Evolutionary conservation across 2,329 filamentous ascomycete genomes (phyloP), one percentile per base, ranked within the genome.

Genomic region (Penicillium sp.): DNA sequence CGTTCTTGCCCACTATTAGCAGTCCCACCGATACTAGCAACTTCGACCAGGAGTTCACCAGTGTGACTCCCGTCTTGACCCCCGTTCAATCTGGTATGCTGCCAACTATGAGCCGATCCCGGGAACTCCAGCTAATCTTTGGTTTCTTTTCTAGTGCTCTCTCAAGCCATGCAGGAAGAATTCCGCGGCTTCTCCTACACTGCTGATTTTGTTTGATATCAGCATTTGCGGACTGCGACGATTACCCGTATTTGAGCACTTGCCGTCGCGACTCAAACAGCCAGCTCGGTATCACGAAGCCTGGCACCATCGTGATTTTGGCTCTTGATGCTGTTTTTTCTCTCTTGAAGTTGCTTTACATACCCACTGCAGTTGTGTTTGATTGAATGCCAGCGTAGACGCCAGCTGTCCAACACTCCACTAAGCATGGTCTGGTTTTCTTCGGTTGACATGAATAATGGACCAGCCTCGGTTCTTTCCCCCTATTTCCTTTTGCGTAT

Each of bases 101-200:
- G 22, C 18, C 23, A n/a, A 23, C 14, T 25, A 23, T 37, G 44
- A 59, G 1, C 26, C 18, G 6, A 6, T 25, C 52, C 49, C 31
- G 31, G 51, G 49, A 40, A 12, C 23, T 40, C 59, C 55, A 64
- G 63, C 58, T 59, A 59, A 58, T 56, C 25, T 8, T 55, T 22
- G 37, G 20, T 56, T 50, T 54, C 47, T 25, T 54, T 45, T 44
- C 7, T 64, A 96, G 94, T 99, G 43, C 83, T 99, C 61, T 96
- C 93, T 26, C 94, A 97, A 81, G 91, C 92, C 42, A 97, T 97
- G 92, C 94, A 99, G 79, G 94, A 99, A 79, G 92, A 99, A 75
- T 99, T 99, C 88, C 87, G 94, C 56, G 94, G 94, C 63, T 99
- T 99, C 81, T 97, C 93, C 25, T 99, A 99, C 77, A 94, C 90